Base-by-base conservation (phyloP, 176 grass and related monocot genomes). In the Rhipidocladum racemiflorum region DNA sequence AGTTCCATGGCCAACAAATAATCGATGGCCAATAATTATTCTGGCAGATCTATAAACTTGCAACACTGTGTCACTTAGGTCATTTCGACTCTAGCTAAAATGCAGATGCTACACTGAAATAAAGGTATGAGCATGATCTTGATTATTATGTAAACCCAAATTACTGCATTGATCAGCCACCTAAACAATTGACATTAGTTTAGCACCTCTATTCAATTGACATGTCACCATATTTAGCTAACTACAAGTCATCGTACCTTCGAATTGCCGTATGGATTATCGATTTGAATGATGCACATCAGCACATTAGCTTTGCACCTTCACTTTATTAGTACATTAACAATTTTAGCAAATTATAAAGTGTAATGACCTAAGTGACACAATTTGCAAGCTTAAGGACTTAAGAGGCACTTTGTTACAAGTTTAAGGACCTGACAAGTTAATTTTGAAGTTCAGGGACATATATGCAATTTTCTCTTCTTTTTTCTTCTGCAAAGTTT, bases 1-100 rank as follows among this genome's bases (percentile, higher is more conserved):
- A 63, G 34, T 77, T 83, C 23, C 64, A 75, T 64, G 23, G 65
- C 20, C 46, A 87, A 77, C 9, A 42, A 51, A 76, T 51, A 54
- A 38, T 68, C 16, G 16, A 61, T 78, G 24, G 46, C 23, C 2
- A 21, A 78, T 70, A 71, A 71, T 16, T 71, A 27, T 28, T 45
- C 23, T 45, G 67, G 67, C 39, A 18, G 43, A 44, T 18, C 15
- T 7, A 0, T 72, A 20, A 49, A 30, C 44, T 72, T 50, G 16
- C 4, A 32, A 17, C 4, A 5, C 7, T 5, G 7, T 71, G 44
- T 29, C 27, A 50, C 27, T 72, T 72, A 49, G 15, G 7, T 25
- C 67, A 69, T n/a, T 69, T 45, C 3, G n/a, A 44, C 12, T 27
- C 11, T 43, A 25, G 6, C 14, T 48, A 49, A 71, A 18, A 71